Percentiles rank a stretch among this genome's conserved stretches.
Evolutionary conservation across 2,329 filamentous ascomycete genomes (phyloP).

Genomic region (Coniochaeta ligniaria): DNA sequence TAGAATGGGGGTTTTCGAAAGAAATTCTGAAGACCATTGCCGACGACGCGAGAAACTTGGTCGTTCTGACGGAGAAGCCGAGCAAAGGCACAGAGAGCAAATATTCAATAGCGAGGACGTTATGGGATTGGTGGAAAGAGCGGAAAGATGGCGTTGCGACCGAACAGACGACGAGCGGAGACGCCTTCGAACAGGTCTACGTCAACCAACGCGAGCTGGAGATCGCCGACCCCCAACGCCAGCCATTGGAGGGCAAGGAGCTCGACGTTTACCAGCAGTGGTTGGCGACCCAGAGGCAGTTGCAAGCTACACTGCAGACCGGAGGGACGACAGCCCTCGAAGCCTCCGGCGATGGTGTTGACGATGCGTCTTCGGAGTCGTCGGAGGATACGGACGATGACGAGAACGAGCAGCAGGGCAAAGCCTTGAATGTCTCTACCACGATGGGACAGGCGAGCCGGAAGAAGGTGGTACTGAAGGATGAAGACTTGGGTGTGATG

Average conservation of each 20-base stretch:
- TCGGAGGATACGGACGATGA: constrained; percentile 84
- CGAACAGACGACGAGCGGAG: constrained; percentile 45
- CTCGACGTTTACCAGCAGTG: constrained; percentile 83
- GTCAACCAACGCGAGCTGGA: constrained; percentile 56
- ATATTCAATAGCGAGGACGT: constrained; percentile 59
- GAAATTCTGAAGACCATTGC: constrained; percentile 70
- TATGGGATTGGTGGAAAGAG: constrained; percentile 78
- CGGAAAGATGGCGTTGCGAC: constrained; percentile 54
- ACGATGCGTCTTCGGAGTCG: constrained; percentile 80
- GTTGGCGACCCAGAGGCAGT: constrained; percentile 77
- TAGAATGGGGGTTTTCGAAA: constrained; percentile 94
- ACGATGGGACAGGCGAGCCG: constrained; percentile 76
- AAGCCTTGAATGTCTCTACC: constrained; percentile 81
- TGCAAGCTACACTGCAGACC: constrained; percentile 72
- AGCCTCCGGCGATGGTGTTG: constrained; percentile 63
- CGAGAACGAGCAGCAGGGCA: constrained; percentile 84
- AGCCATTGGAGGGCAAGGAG: constrained; percentile 68
- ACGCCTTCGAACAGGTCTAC: constrained; percentile 59
- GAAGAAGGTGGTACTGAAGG: constrained; percentile 78
- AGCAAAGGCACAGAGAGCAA: constrained; percentile 33
- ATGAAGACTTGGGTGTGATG: constrained; percentile 88
- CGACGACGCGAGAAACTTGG: constrained; percentile 69
- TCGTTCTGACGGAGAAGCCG: constrained; percentile 77
- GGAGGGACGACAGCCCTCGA: constrained; percentile 63
- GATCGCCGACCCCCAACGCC: constrained; percentile 52